A percentile compares a stretch with the other conserved stretches of the same genome.
Evolutionary conservation across 352 stramenopile genomes (phyloP).

Genomic region (Globisporangium nodosum): DNA sequence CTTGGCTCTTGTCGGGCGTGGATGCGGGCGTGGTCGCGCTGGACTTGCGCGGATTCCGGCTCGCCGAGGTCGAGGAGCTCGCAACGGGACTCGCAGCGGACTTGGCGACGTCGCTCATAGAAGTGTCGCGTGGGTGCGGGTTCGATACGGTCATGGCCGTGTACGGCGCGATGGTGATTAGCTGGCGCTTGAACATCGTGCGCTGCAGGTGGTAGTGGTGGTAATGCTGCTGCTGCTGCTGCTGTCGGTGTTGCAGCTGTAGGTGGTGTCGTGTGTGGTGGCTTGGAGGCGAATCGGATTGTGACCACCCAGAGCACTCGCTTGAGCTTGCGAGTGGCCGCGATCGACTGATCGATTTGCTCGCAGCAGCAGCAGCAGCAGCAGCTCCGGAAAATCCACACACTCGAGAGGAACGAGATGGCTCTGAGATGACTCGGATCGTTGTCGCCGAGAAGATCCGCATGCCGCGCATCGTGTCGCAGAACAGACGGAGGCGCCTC

Average conservation of each 20-base stretch:
- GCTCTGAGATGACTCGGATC: too few species aligned
- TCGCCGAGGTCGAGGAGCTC: not conserved
- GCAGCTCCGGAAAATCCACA: too few species aligned
- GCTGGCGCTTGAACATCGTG: constrained; percentile 6
- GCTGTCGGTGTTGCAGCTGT: too few species aligned
- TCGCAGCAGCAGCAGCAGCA: too few species aligned
- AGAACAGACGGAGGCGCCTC: too few species aligned
- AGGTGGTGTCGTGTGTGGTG: not conserved
- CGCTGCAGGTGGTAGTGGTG: too few species aligned
- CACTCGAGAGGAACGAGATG: too few species aligned
- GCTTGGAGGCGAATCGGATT: not conserved
- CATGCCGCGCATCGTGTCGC: too few species aligned
- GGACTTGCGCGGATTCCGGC: not conserved
- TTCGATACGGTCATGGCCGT: not conserved
- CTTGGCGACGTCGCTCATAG: not conserved
- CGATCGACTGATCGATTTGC: too few species aligned
- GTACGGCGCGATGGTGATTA: constrained; percentile 8
- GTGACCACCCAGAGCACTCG: not conserved
- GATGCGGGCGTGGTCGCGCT: not conserved
- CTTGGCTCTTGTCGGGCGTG: not conserved
- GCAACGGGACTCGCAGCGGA: not conserved
- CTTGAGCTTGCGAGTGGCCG: too few species aligned
- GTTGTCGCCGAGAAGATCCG: too few species aligned
- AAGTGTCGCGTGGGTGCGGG: not conserved
- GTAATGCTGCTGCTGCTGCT: too few species aligned